phyloP scores from a whole-genome alignment of 306 rosid species.

The Hippophae rhamnoides region DNA sequence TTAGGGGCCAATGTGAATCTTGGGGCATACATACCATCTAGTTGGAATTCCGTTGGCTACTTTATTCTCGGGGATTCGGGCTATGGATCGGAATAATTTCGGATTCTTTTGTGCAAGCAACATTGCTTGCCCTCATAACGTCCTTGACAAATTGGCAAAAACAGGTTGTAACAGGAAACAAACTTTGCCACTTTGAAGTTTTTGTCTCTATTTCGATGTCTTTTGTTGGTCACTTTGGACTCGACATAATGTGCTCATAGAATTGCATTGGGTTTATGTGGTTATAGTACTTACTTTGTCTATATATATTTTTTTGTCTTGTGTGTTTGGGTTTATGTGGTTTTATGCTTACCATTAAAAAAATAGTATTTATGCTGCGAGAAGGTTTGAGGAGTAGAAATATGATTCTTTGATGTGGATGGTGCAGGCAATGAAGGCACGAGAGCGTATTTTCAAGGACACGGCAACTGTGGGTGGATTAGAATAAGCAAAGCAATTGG shows the following conservation, averaged over 20 bases:
- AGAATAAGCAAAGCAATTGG: neutral
- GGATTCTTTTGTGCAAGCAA: conserved; percentile 18
- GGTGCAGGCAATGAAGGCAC: conserved; percentile 21
- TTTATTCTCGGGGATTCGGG: conserved; percentile 26
- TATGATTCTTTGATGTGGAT: neutral
- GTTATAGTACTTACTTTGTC: no score
- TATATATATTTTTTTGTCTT: neutral
- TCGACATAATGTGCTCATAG: no score
- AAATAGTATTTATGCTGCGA: no score
- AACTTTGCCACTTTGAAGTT: neutral
- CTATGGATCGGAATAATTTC: conserved; percentile 39
- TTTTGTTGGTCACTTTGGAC: no score
- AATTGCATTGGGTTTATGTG: no score
- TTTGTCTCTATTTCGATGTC: no score
- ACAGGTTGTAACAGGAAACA: conserved; percentile 12
- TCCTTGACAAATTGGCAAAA: conserved; percentile 28
- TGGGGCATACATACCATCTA: conserved; percentile 38
- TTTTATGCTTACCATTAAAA: no score
- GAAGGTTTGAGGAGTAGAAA: no score
- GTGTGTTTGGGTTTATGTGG: neutral
- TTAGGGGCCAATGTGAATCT: conserved; percentile 39
- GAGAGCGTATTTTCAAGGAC: conserved; percentile 8
- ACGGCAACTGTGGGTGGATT: neutral
- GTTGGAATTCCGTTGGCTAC: conserved; percentile 36
- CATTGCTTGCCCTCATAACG: conserved; percentile 18